Evolutionary conservation across 164 flowering plant species (phyloP), one percentile per base, ranked within the genome.

Genomic region (Tetracentron sinense): DNA sequence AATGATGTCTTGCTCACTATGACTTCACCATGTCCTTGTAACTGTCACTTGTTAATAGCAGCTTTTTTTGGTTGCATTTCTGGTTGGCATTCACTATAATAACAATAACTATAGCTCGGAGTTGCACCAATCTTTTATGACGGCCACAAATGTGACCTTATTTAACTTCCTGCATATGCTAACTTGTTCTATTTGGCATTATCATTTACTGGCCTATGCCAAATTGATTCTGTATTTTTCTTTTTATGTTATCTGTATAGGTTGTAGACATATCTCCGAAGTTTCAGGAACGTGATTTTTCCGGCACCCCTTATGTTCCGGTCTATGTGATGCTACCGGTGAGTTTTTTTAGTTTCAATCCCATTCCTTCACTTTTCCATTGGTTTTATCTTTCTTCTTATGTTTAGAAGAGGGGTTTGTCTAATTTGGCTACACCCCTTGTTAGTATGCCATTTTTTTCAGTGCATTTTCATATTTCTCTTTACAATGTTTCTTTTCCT

Each of bases 241-340:
- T 29, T 58, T 5, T 55, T 56, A 22, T 15, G 7, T 51, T 10
- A 42, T 21, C 46, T 25, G 6, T 53, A 16, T 65, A 85, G 95
- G 78, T 77, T 52, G 67, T 75, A 63, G 86, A 79, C 56, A 54
- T 71, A 28, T 72, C 82, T 20, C 61, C 67, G 29, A 81, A 74
- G 77, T 33, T 79, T 27, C 81, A 67, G 38, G 96, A 91, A 74
- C 90, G 88, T 30, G 96, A 91, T 73, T 94, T 86, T 82, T 74
- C 88, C 42, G 95, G 95, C 60, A 91, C 96, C 21, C 76, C 92
- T 7, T 84, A 79, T 59, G 83, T 94, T 78, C 99, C 97, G 27
- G 88, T 91, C 58, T 94, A 85, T 80, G 92, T 89, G 64, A 89
- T 88, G 96, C 82, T 94, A 46, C 97, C 99, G 0, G 99, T 91